phyloP scores from a whole-genome alignment of 1,139 yeast species.

The Tardiomyces depauwii region DNA sequence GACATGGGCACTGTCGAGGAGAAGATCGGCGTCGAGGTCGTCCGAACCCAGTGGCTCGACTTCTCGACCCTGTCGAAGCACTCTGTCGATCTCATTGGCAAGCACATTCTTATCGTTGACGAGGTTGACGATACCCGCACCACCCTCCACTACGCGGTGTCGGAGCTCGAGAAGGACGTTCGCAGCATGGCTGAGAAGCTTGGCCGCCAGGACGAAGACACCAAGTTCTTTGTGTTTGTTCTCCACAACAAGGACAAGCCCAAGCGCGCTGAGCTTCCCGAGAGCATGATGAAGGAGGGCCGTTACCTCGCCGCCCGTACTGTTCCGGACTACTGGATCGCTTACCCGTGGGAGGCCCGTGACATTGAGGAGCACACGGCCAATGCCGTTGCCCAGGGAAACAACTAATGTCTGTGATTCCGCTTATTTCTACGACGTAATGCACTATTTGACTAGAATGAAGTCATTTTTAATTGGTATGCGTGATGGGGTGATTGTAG shows the following conservation, averaged over 20 bases:
- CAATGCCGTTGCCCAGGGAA: conserved; percentile 71
- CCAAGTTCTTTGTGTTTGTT: conserved; percentile 82
- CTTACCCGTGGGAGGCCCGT: conserved; percentile 93
- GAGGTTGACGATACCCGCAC: conserved; percentile 96
- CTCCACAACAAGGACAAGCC: conserved; percentile 87
- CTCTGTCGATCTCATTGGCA: conserved; percentile 62
- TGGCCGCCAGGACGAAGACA: conserved; percentile 40
- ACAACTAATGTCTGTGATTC: conserved; percentile 19
- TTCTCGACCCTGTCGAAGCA: conserved; percentile 49
- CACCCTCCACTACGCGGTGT: conserved; percentile 81
- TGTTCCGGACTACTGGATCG: conserved; percentile 91
- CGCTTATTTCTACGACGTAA: too few relatives aligned
- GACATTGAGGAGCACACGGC: conserved; percentile 84
- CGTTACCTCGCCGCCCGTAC: conserved; percentile 86
- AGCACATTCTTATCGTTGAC: conserved; percentile 74
- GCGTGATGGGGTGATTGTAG: too few relatives aligned
- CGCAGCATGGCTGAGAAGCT: conserved; percentile 41
- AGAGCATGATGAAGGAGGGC: conserved; percentile 48
- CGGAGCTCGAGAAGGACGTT: conserved; percentile 79
- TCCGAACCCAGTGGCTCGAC: conserved; percentile 94
- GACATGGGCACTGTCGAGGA: conserved; percentile 63
- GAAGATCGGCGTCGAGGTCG: conserved; percentile 70
- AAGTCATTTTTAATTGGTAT: too few relatives aligned
- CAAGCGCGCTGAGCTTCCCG: conserved; percentile 70
- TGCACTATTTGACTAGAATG: too few relatives aligned